Base-by-base conservation (phyloP, 176 grass and related monocot species). In the Triticum aestivum region DNA sequence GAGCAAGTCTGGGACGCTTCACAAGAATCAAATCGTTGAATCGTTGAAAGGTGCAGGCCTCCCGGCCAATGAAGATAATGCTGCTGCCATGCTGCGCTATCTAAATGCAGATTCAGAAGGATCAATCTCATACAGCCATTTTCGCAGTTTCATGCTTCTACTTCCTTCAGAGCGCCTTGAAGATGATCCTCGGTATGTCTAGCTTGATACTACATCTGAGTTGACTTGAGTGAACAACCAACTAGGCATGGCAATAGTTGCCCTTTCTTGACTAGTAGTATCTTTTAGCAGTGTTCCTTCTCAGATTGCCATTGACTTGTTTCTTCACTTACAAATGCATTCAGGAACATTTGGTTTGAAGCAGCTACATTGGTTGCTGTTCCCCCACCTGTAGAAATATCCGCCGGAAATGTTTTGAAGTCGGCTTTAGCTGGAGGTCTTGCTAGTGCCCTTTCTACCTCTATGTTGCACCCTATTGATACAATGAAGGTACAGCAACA, bases 311-410 rank as follows among this genome's bases (percentile, higher is more conserved):
- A 75, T 74, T 91, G 72, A 80, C 58, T 73, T 79, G n/a, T 80
- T 83, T 89, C 8, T 86, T 47, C 52, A 82, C 44, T 51, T 18
- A 59, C 44, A 80, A 86, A 78, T 89, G 39, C 75, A 76, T 89
- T 68, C 79, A 98, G 97, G 92, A 98, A 87, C 82, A 91, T 98
- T 86, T 98, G 97, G 94, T 98, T 98, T 88, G 97, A 98, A 88
- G 97, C 97, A 69, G 92, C 97, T 74, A 98, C 97, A 47, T 87
- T 96, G 65, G 93, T 98, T 82, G 90, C 90, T 69, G 87, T 98
- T 26, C 88, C 97, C 66, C 97, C 97, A 69, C 94, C 97, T 70
- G 90, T 98, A 39, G 89, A 98, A 75, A 96, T 98, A 88, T 90
- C 93, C 14, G 80, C 94, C 4, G 92, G 87, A 72, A 98, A 79